Evolutionary conservation across 768 basidiomycete species (phyloP).

Genomic region (Nidularia pulvinata): DNA sequence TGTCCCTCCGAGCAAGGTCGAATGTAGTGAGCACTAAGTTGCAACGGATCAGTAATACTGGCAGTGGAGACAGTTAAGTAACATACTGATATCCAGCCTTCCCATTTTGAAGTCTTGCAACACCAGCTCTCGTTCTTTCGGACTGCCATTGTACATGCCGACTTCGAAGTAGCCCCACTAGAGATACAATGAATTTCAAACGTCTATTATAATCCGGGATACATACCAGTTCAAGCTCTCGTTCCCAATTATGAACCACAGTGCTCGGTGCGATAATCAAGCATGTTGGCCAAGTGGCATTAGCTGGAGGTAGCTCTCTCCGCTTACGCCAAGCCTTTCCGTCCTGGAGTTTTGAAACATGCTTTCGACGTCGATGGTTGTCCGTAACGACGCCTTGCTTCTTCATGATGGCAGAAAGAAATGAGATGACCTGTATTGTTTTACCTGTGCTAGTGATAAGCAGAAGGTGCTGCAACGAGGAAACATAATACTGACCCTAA

Average conservation of each 20-base stretch:
- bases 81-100: constrained; percentile 80
- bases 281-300: constrained; percentile 82
- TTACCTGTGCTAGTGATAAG: constrained; percentile 53
- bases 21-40: constrained; percentile 77
- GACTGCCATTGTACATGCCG: constrained; percentile 61
- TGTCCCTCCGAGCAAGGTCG: constrained; percentile 72
- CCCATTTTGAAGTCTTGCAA: constrained; percentile 79
- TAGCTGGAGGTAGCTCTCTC: constrained; percentile 60
- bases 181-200: background rate
- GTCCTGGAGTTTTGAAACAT: constrained; percentile 72
- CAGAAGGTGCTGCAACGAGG: background rate
- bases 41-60: background rate
- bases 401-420: constrained; percentile 90
- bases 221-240: constrained; percentile 81
- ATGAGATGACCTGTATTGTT: constrained; percentile 92
- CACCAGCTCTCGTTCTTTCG: constrained; percentile 51
- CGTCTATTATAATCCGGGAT: background rate
- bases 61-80: background rate
- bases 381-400: constrained; percentile 72
- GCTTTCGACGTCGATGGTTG: constrained; percentile 58
- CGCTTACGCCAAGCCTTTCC: constrained; percentile 46
- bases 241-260: constrained; percentile 86
- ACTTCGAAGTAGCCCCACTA: constrained; percentile 97
- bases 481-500: constrained; percentile 9
- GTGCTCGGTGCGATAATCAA: constrained; percentile 87